Base-by-base conservation (phyloP, 257 asterid genomes). In the Echites panduratus region DNA sequence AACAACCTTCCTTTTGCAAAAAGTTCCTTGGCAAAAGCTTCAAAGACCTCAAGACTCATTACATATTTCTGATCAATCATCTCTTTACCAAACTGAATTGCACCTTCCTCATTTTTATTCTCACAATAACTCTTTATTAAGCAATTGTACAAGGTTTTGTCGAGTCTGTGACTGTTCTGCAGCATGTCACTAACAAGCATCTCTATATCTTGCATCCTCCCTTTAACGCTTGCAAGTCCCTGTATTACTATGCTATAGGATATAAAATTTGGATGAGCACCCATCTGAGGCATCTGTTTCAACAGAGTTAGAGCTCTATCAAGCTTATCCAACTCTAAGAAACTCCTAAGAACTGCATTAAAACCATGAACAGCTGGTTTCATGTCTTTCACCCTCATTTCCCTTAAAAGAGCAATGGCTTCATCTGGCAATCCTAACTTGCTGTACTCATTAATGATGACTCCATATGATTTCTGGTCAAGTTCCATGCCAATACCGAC, bases 371-470 rank as follows among this genome's bases (percentile, higher is more conserved):
- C 52, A 64, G 67, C 47, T 20, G 79, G 84, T 3, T 9, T 56
- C 59, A 82, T 75, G 75, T 77, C 74, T 66, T 79, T 81, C 0
- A 11, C 75, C 61, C 71, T 80, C 88, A 86, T 83, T 66, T 84
- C 84, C 61, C 48, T 52, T n/a, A 86, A 27, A 17, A 86, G 70
- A 24, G 61, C 75, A 64, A 86, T 26, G 17, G 86, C 88, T 50
- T 82, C 86, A 44, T 82, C 78, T 10, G 86, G 85, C 82, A 81
- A 76, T 72, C 80, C 76, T 71, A 81, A 50, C 62, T 83, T 86
- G 82, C 81, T 75, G 26, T 66, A 80, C 83, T 86, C 88, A 7
- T 75, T 80, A 47, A 77, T 78, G 38, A 84, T 73, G 73, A 86
- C 81, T 10, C 65, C 68, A 59, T 78, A 82, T 0, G 85, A 56